Evolutionary conservation across 495 filamentous ascomycete species (phyloP).

Genomic region (Penicillium nucicola): DNA sequence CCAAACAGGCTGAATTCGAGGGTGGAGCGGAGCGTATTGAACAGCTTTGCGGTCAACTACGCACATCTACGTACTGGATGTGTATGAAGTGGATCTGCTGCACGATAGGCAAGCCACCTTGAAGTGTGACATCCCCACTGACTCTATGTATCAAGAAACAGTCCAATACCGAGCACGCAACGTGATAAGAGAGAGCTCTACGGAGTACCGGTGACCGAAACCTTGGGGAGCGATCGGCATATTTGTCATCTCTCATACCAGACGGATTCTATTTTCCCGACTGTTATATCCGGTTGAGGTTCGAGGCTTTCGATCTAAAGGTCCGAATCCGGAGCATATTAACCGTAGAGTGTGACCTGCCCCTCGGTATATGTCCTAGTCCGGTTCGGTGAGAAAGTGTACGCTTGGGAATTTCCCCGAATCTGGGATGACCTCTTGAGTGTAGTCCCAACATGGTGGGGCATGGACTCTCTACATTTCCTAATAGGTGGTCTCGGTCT

Average conservation of each 20-base stretch:
- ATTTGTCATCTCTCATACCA: slow-evolving; percentile 41
- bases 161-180: slow-evolving; percentile 2
- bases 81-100: not conserved
- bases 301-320: slow-evolving; percentile 1
- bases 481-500: slow-evolving; percentile 36
- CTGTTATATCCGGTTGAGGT: slow-evolving; percentile 11
- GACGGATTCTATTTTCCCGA: slow-evolving; percentile 47
- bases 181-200: slow-evolving; percentile 12
- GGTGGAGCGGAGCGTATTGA: not conserved
- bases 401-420: slow-evolving; percentile 3
- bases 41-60: slow-evolving; percentile 6
- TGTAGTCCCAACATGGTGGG: slow-evolving; percentile 22
- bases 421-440: slow-evolving; percentile 2
- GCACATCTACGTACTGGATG: not conserved
- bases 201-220: slow-evolving; percentile 29
- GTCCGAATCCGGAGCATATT: slow-evolving; percentile 26
- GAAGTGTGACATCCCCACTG: slow-evolving; percentile 2
- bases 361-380: not conserved
- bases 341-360: slow-evolving; percentile 9
- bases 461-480: slow-evolving; percentile 26
- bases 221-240: slow-evolving; percentile 40
- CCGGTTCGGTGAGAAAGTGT: slow-evolving; percentile 1
- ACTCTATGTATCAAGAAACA: not conserved
- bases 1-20: slow-evolving; percentile 6
- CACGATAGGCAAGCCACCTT: not conserved